Conservation (phyloP, 108 stramenopile genomes). For the Mayamaea pseudoterrestris region DNA sequence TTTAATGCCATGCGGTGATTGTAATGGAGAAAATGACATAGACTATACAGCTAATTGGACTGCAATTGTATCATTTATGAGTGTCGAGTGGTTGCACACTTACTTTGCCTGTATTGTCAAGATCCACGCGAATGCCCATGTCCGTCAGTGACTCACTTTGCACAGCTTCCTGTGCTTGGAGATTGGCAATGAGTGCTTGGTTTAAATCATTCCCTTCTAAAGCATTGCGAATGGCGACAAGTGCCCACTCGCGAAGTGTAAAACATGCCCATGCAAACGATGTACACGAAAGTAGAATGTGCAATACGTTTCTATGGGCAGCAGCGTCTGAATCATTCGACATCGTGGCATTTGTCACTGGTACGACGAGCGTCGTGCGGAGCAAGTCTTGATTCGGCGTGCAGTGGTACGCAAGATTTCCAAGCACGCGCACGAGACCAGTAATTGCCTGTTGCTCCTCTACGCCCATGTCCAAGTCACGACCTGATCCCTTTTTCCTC, state of each 20-base stretch:
- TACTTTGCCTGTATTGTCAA: slow-evolving; percentile 62
- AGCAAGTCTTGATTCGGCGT: slow-evolving; percentile 56
- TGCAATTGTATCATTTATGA: no score
- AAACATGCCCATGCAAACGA: slow-evolving; percentile 64
- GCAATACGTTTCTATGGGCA: slow-evolving; percentile 60
- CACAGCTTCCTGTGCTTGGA: slow-evolving; percentile 60
- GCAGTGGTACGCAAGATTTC: slow-evolving; percentile 60
- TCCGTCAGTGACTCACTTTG: slow-evolving; percentile 46
- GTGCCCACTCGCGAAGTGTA: slow-evolving; percentile 73
- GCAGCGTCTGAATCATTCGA: not conserved
- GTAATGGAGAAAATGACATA: no score
- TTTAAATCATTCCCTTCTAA: slow-evolving; percentile 58
- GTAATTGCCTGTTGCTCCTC: slow-evolving; percentile 47
- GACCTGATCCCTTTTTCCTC: slow-evolving; percentile 33
- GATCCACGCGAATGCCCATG: slow-evolving; percentile 48
- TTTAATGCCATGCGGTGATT: no score
- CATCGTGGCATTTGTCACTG: not conserved
- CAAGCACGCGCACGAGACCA: slow-evolving; percentile 49
- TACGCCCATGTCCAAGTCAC: slow-evolving; percentile 33
- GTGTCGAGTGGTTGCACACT: slow-evolving; percentile 5
- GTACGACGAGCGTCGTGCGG: slow-evolving; percentile 26
- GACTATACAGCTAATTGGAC: no score
- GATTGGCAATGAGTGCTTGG: slow-evolving; percentile 35
- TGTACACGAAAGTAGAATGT: slow-evolving; percentile 67
- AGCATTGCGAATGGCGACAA: slow-evolving; percentile 73